Evolutionary conservation across 2,329 filamentous ascomycete genomes (phyloP), one percentile per base, ranked within the genome.

Genomic region (Hypoxylon sp.): DNA sequence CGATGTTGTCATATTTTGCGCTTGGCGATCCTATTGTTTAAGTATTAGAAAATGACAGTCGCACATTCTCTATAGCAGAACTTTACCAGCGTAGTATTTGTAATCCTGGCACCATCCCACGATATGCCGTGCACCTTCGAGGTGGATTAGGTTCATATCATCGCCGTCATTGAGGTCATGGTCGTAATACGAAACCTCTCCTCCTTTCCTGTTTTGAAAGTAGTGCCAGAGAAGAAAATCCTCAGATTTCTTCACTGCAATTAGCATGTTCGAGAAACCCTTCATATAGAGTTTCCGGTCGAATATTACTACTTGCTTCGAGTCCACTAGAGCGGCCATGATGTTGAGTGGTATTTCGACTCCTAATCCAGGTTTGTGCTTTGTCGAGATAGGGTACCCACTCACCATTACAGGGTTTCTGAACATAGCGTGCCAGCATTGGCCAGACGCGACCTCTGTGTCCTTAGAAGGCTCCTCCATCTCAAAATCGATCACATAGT

Each of bases 261-360:
- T 29, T 6, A 75, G 47, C 55, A 74, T 66, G 1, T 68, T 62
- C 5, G 70, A 70, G 37, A 71, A 72, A 0, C 72, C 72, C 53
- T 75, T 75, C 23, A 75, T 48, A 31, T 69, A 57, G 3, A 65
- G 26, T 7, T 58, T 60, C 1, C 58, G 66, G n/a, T 45, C 18
- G 45, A 74, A 74, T 1, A 9, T 33, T n/a, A 31, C 62, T 9
- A 70, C 40, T 8, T 53, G 48, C 2, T 51, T 29, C 7, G 65
- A 24, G 5, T 60, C 40, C 2, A 50, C 61, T 0, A 72, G 53
- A 5, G 26, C 23, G 4, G 66, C 62, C 55, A 72, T 66, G 23
- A 70, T 64, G 17, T 67, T 55, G 3, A 72, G 61, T 8, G 69
- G 61, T 0, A 74, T 67, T 18, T 75, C 72, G 17, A 76, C 58